phyloP scores from a whole-genome alignment of 2,329 filamentous ascomycete genomes.

The Daldinia sp. region DNA sequence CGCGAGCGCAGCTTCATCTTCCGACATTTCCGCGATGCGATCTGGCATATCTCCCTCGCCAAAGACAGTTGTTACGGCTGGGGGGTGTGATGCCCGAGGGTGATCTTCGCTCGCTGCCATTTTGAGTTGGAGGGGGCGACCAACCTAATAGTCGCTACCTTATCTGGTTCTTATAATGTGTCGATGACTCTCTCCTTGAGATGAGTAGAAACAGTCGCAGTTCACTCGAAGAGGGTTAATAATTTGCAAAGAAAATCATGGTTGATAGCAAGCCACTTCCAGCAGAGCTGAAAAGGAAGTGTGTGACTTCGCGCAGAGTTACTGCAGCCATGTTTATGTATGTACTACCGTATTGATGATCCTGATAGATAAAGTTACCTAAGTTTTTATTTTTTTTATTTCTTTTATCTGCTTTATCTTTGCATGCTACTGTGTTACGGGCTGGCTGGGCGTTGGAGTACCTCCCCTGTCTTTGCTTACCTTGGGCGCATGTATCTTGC shows the following conservation, averaged over 20 bases:
- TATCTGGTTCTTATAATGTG: background rate
- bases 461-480: background rate
- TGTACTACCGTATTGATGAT: constrained; percentile 6
- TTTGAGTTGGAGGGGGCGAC: background rate
- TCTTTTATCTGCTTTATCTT: constrained; percentile 21
- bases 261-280: background rate
- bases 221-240: background rate
- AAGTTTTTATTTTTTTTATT: background rate
- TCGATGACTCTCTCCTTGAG: background rate
- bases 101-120: constrained; percentile 10
- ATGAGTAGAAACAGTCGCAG: background rate
- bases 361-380: constrained; percentile 21
- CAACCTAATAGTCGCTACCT: background rate
- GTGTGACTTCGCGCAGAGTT: constrained; percentile 8
- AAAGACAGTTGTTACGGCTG: constrained; percentile 44
- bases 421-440: background rate
- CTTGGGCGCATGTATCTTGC: too few species aligned
- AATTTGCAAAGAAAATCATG: background rate
- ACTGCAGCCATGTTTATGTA: constrained; percentile 27
- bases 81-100: constrained; percentile 19
- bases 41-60: constrained; percentile 42
- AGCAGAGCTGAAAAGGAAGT: constrained; percentile 3
- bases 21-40: constrained; percentile 44
- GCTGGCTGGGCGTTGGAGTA: constrained; percentile 10
- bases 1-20: constrained; percentile 68